These are phyloP conservation scores for Rhododendron henanense DNA, from an alignment of 148 eudicot genomes.

Conservation along the genomic window DNA sequence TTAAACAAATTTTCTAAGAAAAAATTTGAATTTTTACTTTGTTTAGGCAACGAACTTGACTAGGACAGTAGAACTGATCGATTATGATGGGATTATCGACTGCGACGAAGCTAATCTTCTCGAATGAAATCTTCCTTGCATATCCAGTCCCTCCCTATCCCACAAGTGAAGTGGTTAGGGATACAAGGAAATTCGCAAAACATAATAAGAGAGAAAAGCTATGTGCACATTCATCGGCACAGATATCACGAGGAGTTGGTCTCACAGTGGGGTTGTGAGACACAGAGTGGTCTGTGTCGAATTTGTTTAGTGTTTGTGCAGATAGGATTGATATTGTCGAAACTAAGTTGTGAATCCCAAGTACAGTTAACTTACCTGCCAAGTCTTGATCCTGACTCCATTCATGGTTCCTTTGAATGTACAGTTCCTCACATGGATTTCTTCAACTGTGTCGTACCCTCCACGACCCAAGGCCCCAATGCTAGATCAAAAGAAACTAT, in stretches of 20 bases:
- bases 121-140: constrained; percentile 37
- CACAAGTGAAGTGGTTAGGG: not conserved
- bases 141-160: constrained; percentile 42
- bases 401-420: constrained; percentile 26
- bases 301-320: not conserved
- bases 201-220: not conserved
- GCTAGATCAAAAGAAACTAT: constrained; percentile 13
- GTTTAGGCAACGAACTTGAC: constrained; percentile 21
- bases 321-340: not conserved
- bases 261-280: not conserved
- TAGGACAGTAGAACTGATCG: constrained; percentile 49
- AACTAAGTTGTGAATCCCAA: not conserved
- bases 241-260: no score
- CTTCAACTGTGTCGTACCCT: constrained; percentile 32
- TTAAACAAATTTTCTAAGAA: not conserved
- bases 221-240: no score
- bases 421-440: constrained; percentile 27
- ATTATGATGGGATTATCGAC: constrained; percentile 43
- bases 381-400: constrained; percentile 40
- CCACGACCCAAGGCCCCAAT: constrained; percentile 34
- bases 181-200: not conserved
- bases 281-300: not conserved
- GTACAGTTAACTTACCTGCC: constrained; percentile 24
- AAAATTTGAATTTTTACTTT: constrained; percentile 20
- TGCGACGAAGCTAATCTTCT: constrained; percentile 29